phyloP scores from a whole-genome alignment of 805 yeast species.

The Candida parachauliodes region DNA sequence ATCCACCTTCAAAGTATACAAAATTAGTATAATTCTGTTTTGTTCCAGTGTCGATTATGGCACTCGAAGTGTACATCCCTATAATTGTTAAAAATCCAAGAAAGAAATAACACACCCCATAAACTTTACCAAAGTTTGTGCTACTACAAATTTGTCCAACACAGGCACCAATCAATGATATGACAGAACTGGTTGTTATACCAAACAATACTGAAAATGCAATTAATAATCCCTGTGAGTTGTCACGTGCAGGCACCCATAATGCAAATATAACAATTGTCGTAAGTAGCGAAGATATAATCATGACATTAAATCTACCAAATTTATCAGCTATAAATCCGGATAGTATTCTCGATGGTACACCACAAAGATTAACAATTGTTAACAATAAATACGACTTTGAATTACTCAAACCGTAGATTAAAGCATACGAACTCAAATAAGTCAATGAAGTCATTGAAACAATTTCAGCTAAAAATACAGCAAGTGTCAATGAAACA shows the following conservation, averaged over 20 bases:
- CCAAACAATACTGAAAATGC: constrained; percentile 52
- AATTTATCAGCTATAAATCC: constrained; percentile 25
- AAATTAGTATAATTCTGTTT: constrained; percentile 37
- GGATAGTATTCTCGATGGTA: constrained; percentile 24
- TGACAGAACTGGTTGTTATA: constrained; percentile 51
- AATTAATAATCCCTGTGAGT: constrained; percentile 27
- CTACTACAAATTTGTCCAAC: constrained; percentile 56
- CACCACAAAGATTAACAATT: constrained; percentile 25
- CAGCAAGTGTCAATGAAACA: constrained; percentile 21
- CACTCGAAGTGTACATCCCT: constrained; percentile 26
- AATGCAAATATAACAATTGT: constrained; percentile 19
- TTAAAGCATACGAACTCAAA: constrained; percentile 25
- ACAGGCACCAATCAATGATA: constrained; percentile 57
- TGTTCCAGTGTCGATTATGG: constrained; percentile 23
- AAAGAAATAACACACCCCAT: constrained; percentile 46
- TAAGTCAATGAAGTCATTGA: constrained; percentile 39
- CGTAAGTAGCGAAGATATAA: constrained; percentile 19
- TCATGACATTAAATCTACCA: constrained; percentile 26
- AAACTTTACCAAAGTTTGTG: constrained; percentile 52
- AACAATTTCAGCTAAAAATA: constrained; percentile 43
- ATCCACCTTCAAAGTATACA: constrained; percentile 40
- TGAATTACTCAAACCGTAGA: constrained; percentile 17
- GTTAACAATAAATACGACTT: constrained; percentile 22
- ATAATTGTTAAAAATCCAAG: constrained; percentile 29
- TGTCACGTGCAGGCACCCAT: constrained; percentile 32